Evolutionary conservation across 2,329 filamentous ascomycete genomes (phyloP), one percentile per base, ranked within the genome.

Genomic region (Botrytis cinerea): DNA sequence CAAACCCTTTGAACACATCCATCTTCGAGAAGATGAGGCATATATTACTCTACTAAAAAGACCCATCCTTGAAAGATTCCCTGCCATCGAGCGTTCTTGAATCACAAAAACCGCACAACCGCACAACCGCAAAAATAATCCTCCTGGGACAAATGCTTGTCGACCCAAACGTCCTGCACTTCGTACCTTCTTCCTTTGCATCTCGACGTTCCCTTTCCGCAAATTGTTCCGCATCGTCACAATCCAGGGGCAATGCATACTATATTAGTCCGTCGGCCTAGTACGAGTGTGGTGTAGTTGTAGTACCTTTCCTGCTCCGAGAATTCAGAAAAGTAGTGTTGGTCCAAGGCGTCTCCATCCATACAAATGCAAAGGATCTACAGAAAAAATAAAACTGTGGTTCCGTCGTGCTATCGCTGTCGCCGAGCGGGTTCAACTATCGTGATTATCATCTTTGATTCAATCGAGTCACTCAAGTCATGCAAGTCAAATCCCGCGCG

Each of bases 41-140:
- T 54, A 54, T 54, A 70, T 70, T 70, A 70, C 68, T 46, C 54
- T n/a, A 67, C 28, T 2, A 16, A 38, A 38, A n/a, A 67, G 28
- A 38, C 38, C 7, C 25, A 67, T 67, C 63, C 63, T 67, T 51
- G 63, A 38, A 51, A 32, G 16, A 51, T 51, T 51, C 63, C 63
- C 22, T 51, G 63, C 51, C 38, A 18, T n/a, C 0, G 25, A 62
- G 60, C 18, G 22, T 62, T 40, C 7, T 18, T 18, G 38, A 28
- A 28, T 28, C 28, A 28, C 28, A 1, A 28, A 28, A 28, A 1
- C 28, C 28, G 28, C 28, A 28, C 28, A 28, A 28, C 28, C 28
- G 28, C 28, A 28, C 28, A 28, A 28, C 28, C 28, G 28, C 28
- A 28, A 28, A 28, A 28, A 28, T 28, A 28, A 28, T 28, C 28